These are phyloP conservation scores for Cadophora gregata DNA, from an alignment of 2,329 filamentous ascomycete species.

Conservation along the genomic window DNA sequence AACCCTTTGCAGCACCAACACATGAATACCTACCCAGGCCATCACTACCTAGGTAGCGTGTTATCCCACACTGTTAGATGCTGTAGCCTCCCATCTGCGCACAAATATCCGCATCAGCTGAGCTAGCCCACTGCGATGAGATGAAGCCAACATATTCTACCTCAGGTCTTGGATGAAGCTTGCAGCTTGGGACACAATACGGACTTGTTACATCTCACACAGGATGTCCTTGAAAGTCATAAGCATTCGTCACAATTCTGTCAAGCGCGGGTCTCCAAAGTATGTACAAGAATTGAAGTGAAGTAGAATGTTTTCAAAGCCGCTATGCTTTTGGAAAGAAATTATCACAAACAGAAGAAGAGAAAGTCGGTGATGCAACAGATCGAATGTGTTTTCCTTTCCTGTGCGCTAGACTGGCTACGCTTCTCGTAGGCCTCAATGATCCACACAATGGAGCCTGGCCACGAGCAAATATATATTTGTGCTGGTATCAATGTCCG, in stretches of 20 bases:
- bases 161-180: too few species aligned
- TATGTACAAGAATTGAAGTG: conserved; percentile 38
- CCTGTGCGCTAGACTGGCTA: conserved; percentile 39
- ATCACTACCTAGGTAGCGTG: too few species aligned
- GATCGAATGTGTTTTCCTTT: conserved; percentile 43
- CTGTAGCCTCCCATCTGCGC: too few species aligned
- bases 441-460: conserved; percentile 36
- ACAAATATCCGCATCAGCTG: too few species aligned
- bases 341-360: conserved; percentile 31
- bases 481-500: conserved; percentile 23
- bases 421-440: conserved; percentile 35
- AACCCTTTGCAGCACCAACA: too few species aligned
- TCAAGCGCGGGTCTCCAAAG: conserved; percentile 17
- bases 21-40: too few species aligned
- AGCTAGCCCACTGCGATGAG: too few species aligned
- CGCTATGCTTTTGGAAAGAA: conserved; percentile 31
- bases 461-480: conserved; percentile 42
- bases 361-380: conserved; percentile 36
- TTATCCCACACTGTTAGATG: too few species aligned
- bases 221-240: not conserved
- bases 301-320: conserved; percentile 29
- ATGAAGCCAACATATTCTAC: too few species aligned
- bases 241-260: conserved; percentile 16
- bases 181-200: too few species aligned
- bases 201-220: not conserved